These are phyloP conservation scores for Nicotiana rustica DNA, from an alignment of 305 asterid species.

Conservation along the genomic window DNA sequence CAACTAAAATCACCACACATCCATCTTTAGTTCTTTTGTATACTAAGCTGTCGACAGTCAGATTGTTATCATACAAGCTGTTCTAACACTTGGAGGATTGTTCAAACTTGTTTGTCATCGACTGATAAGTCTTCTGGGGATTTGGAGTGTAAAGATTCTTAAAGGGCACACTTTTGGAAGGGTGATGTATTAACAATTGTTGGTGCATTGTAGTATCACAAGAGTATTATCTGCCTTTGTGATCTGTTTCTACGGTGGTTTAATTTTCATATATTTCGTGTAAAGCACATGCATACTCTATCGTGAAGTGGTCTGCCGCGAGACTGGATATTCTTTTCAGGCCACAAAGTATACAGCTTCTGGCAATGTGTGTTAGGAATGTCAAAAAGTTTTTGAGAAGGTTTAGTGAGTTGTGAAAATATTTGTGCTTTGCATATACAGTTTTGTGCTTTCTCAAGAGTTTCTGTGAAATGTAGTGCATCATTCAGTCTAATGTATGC, in stretches of 20 bases:
- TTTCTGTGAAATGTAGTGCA: not conserved
- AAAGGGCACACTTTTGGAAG: not conserved
- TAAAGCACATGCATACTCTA: not conserved
- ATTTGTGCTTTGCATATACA: not conserved
- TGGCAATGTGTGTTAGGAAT: not conserved
- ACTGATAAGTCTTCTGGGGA: not conserved
- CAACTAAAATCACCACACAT: not conserved
- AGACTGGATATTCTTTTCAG: not conserved
- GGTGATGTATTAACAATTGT: not conserved
- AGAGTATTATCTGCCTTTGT: not conserved
- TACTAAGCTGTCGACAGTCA: not conserved
- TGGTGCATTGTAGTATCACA: not conserved
- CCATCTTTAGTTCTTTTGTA: not conserved
- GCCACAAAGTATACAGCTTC: not conserved
- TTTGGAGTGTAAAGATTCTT: conserved; percentile 5
- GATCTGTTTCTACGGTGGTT: not conserved
- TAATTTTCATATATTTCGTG: not conserved
- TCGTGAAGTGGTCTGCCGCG: not conserved
- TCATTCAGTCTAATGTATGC: not conserved
- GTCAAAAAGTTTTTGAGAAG: too few species aligned
- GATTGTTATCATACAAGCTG: not conserved
- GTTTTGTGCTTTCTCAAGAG: not conserved
- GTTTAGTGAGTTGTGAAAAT: not conserved
- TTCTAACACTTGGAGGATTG: not conserved
- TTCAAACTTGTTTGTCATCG: conserved; percentile 15